Base-by-base conservation (phyloP, 2,329 filamentous ascomycete species). In the Elsinoe necatrix region DNA sequence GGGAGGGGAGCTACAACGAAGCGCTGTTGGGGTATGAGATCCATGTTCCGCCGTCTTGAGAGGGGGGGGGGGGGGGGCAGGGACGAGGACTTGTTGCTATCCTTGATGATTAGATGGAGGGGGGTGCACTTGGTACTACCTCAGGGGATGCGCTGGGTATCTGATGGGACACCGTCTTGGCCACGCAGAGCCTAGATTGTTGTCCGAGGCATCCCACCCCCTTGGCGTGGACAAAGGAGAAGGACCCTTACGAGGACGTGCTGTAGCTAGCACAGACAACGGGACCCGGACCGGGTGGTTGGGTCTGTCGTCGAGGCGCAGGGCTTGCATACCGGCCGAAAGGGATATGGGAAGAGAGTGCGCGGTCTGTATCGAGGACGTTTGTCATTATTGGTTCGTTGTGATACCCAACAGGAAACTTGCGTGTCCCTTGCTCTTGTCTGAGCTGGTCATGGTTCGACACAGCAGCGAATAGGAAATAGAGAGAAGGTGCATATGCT, bases 11-110 rank as follows among this genome's bases (percentile, higher is more conserved):
- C 18, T 85, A 80, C 34, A 97, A 93, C 0, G 93, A 98, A 73
- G 89, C 93, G 0, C 70, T 98, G 59, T 82, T 98, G 56, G 93
- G 93, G 14, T 98, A 98, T 71, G 93, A 98, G 73, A 95, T 98
- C 63, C 66, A 43, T 31, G 42, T 59, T 2, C 58, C 58, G 20
- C 25, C 18, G 25, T 9, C 48, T n/a, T 47, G 25, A 23, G 21
- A 37, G 48, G 48, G 2, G 1, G 1, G 34, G 8, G 21, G 50
- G 18, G 7, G 3, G 2, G 11, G 11, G 4, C 12, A n/a, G n/a
- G n/a, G 9, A 54, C 4, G 25, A 9, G 20, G 16, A 20, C 11
- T 23, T 9, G 16, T 6, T 1, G 12, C 9, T 16, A 8, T 6
- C 9, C 4, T 12, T 11, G 23, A 12, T 21, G 45, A 29, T 29